These are phyloP conservation scores for Clavaria fumosa DNA, from an alignment of 768 basidiomycete genomes.

Conservation along the genomic window DNA sequence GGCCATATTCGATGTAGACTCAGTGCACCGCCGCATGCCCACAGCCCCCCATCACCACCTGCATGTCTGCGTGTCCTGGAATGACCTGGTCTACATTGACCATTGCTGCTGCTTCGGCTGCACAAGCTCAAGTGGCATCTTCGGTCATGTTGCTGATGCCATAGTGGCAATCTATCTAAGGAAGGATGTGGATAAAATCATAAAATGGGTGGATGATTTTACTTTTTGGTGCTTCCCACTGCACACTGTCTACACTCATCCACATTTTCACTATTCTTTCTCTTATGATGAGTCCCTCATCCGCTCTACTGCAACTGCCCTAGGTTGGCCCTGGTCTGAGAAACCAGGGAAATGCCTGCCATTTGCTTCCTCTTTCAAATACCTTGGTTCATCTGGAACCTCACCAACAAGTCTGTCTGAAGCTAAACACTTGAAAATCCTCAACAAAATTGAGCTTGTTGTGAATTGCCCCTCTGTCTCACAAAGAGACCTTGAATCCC, in stretches of 20 bases:
- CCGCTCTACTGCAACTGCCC: slow-evolving; percentile 5
- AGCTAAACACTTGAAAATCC: too few relatives aligned
- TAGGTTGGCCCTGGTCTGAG: slow-evolving; percentile 15
- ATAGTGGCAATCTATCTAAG: slow-evolving; percentile 9
- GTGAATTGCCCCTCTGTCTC: too few relatives aligned
- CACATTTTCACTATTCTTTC: slow-evolving; percentile 13
- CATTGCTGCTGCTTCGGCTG: slow-evolving; percentile 12
- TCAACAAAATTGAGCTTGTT: too few relatives aligned
- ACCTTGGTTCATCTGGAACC: too few relatives aligned
- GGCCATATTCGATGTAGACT: slow-evolving; percentile 8
- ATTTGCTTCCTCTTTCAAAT: too few relatives aligned
- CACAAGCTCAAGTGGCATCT: slow-evolving; percentile 10
- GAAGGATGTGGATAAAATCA: slow-evolving; percentile 3
- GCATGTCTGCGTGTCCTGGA: slow-evolving; percentile 2
- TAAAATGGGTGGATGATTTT: slow-evolving; percentile 10
- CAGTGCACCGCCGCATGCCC: slow-evolving; percentile 3
- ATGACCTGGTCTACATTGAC: slow-evolving; percentile 12
- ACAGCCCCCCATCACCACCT: not conserved
- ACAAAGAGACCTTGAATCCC: too few relatives aligned
- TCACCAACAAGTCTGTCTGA: too few relatives aligned
- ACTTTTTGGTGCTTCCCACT: slow-evolving; percentile 9
- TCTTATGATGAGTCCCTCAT: not conserved
- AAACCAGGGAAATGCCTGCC: too few relatives aligned
- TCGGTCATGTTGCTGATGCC: slow-evolving; percentile 11
- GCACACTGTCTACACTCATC: slow-evolving; percentile 18